Percentiles rank a stretch among this genome's conserved stretches.
phyloP scores from a whole-genome alignment of 2,329 filamentous ascomycete species.

The Botrytis galanthina region DNA sequence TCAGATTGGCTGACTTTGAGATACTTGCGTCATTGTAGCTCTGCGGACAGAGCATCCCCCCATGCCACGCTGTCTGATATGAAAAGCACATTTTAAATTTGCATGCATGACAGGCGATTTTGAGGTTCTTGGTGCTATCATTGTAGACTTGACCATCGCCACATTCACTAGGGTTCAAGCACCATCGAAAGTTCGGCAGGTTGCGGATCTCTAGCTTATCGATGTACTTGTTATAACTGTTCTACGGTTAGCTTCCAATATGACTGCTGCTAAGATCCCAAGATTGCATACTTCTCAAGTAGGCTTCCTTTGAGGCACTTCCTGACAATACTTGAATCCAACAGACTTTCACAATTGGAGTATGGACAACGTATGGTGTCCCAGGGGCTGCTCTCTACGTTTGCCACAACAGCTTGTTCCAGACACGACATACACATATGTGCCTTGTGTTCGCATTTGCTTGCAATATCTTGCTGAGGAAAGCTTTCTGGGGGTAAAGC shows the following conservation, averaged over 20 bases:
- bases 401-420: neutral
- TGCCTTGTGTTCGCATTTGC: neutral
- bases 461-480: neutral
- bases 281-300: neutral
- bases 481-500: neutral
- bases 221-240: constrained; percentile 2
- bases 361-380: neutral
- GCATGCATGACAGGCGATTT: too few species aligned
- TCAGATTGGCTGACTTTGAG: too few species aligned
- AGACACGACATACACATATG: neutral
- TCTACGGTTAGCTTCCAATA: neutral
- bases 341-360: neutral
- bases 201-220: neutral
- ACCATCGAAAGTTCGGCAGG: neutral
- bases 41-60: too few species aligned
- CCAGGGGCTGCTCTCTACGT: neutral
- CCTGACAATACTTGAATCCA: neutral
- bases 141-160: neutral
- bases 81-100: too few species aligned
- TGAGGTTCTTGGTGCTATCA: too few species aligned
- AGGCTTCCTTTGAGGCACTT: neutral
- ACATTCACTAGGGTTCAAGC: neutral
- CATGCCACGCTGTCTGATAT: too few species aligned
- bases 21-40: too few species aligned
- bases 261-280: too few species aligned